Evolutionary conservation across 768 basidiomycete genomes (phyloP).

Genomic region (Agrocybe pediades): DNA sequence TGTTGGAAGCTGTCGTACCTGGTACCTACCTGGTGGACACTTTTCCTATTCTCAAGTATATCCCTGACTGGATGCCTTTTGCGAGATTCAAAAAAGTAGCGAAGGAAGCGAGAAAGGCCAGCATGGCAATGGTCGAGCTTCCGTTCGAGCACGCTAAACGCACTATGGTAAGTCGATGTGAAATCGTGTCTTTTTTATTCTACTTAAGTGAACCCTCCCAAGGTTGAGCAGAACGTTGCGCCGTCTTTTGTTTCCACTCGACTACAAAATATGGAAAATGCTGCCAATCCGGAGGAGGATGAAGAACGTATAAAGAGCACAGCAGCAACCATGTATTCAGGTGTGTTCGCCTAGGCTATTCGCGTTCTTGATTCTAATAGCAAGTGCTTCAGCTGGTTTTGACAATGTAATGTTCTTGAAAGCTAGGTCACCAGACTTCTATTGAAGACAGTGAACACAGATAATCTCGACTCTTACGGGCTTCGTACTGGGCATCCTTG

Average conservation of each 20-base stretch:
- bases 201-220: neutral
- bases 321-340: conserved; percentile 23
- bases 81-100: conserved; percentile 38
- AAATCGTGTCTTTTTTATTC: neutral
- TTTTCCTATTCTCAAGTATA: conserved; percentile 23
- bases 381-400: conserved; percentile 6
- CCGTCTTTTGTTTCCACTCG: conserved; percentile 19
- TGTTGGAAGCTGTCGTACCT: conserved; percentile 22
- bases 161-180: conserved; percentile 25
- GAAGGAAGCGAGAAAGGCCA: conserved; percentile 32
- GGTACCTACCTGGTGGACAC: conserved; percentile 29
- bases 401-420: conserved; percentile 8
- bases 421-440: neutral
- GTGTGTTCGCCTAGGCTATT: neutral
- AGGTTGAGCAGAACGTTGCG: conserved; percentile 15
- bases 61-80: conserved; percentile 33
- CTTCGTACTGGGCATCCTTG: neutral
- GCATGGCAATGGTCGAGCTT: conserved; percentile 32
- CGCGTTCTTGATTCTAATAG: too few species aligned
- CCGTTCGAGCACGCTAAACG: conserved; percentile 32
- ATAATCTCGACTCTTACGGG: neutral
- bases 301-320: conserved; percentile 17
- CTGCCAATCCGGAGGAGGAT: conserved; percentile 7
- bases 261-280: conserved; percentile 8
- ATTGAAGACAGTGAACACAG: neutral